Evolutionary conservation across 2,329 filamentous ascomycete genomes (phyloP), one percentile per base, ranked within the genome.

Genomic region (Diplodia intermedia): DNA sequence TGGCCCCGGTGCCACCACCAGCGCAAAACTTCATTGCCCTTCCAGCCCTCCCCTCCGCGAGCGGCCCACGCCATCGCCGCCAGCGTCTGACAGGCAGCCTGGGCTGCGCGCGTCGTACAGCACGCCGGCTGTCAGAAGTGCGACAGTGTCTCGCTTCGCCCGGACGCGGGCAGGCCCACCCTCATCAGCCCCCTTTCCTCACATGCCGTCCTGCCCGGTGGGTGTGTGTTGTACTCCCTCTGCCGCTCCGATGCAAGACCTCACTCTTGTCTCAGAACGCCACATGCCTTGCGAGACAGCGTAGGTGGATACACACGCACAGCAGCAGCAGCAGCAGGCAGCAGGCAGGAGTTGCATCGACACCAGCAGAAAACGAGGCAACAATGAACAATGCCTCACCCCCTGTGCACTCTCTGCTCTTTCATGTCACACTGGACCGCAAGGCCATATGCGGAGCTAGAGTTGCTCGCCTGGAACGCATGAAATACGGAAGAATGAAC

Each of bases 281-380:
- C 63, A 66, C 63, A 66, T 66, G 63, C 63, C 54, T 56, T 56
- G 63, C 56, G 40, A 61, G 40, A 61, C 56, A 55, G 52, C 29
- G 18, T n/a, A n/a, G 26, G 29, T 14, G 38, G 55, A 40, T 43
- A 23, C 36, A 61, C 56, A 23, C 56, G 36, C 56, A 61, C 36
- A 43, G 33, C 40, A 61, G 36, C n/a, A 23, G 31, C 26, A 38
- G 7, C 36, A 33, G 33, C 33, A 23, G 20, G 23, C 20, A 49
- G 36, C 36, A 26, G 18, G 57, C 36, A 50, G 47, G 26, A 65
- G 62, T 36, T n/a, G 23, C n/a, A 66, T 36, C 49, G 38, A 38
- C 12, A 31, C n/a, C 36, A 47, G 50, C 23, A 55, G 31, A 54
- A 66, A 66, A 47, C 29, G 43, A 43, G 33, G 33, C 43, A 47